Evolutionary conservation across 345 rosid genomes (phyloP).

Genomic region (Syzygium aqueum): DNA sequence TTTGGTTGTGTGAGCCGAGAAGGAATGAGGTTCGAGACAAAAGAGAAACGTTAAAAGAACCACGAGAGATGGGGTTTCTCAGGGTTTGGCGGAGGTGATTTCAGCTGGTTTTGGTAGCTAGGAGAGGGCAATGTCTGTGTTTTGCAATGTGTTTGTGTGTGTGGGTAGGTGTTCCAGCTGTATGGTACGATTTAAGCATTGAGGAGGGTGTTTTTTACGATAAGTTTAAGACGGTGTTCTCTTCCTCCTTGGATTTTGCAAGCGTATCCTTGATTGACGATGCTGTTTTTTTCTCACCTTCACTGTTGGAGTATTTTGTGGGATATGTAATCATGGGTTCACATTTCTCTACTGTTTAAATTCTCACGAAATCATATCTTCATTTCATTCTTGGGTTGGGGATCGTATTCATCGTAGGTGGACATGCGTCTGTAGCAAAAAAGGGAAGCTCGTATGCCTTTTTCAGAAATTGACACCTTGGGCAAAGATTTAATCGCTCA

Average conservation of each 20-base stretch:
- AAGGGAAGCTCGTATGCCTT: background rate
- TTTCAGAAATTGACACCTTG: background rate
- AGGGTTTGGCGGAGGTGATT: background rate
- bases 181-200: conserved; percentile 14
- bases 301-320: conserved; percentile 11
- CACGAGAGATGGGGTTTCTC: conserved; percentile 3
- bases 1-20: conserved; percentile 5
- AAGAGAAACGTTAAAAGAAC: background rate
- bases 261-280: conserved; percentile 14
- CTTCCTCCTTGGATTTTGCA: conserved; percentile 14
- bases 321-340: background rate
- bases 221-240: background rate
- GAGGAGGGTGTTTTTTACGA: conserved; percentile 1
- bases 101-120: conserved; percentile 6
- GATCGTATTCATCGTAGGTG: background rate
- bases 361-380: background rate
- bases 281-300: conserved; percentile 5
- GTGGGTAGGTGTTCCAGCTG: conserved; percentile 34
- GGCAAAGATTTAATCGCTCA: background rate
- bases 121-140: background rate
- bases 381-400: background rate
- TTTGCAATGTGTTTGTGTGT: background rate
- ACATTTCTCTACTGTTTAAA: background rate
- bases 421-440: background rate
- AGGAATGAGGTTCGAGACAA: background rate